Conservation (phyloP, 1,139 yeast species). For the Schizosaccharomyces versatilis region DNA sequence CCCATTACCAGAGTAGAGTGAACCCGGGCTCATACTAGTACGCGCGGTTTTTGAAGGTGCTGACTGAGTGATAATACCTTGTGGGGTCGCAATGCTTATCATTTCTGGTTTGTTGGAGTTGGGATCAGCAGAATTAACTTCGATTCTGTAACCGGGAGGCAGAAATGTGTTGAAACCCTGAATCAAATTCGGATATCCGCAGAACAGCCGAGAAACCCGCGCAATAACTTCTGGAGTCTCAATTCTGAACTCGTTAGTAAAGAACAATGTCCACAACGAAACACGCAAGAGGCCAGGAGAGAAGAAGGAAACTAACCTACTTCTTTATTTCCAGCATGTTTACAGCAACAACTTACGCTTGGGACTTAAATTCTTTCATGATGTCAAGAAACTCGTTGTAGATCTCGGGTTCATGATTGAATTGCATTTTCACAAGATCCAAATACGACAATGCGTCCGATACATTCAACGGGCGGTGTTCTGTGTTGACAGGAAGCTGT, state of each 20-base stretch:
- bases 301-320: background rate
- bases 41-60: too few species aligned
- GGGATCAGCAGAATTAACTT: conserved; percentile 61
- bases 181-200: conserved; percentile 79
- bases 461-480: conserved; percentile 76
- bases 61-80: conserved; percentile 30
- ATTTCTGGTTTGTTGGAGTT: conserved; percentile 55
- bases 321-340: background rate
- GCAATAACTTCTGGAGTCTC: conserved; percentile 98
- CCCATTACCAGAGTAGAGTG: background rate
- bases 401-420: conserved; percentile 79
- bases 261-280: too few species aligned
- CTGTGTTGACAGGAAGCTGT: conserved; percentile 14
- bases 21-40: too few species aligned
- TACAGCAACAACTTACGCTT: conserved; percentile 28
- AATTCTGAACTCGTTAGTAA: conserved; percentile 27
- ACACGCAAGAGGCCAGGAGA: background rate
- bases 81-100: conserved; percentile 83
- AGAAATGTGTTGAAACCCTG: conserved; percentile 94
- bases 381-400: conserved; percentile 89
- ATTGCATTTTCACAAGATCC: conserved; percentile 87
- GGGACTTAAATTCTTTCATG: conserved; percentile 95
- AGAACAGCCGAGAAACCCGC: conserved; percentile 69
- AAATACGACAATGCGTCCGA: conserved; percentile 87
- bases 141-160: conserved; percentile 91